Percentiles rank a stretch among this genome's conserved stretches.
These are phyloP conservation scores for Talinum fruticosum DNA, from an alignment of 148 eudicot genomes.

Conservation along the genomic window DNA sequence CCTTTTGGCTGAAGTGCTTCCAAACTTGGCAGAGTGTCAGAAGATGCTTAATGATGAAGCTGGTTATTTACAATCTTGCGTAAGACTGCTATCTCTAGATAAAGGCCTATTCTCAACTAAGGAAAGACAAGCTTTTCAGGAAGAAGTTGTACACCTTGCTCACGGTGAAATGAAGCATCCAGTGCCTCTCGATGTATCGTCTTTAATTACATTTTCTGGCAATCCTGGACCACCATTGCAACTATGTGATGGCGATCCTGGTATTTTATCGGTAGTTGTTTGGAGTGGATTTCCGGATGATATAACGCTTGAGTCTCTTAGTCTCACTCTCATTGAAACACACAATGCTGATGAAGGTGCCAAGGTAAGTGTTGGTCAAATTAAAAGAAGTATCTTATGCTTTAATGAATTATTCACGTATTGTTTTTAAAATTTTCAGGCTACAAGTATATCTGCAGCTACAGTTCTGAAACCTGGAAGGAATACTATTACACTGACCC, in stretches of 20 bases:
- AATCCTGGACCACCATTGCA: slow-evolving; percentile 78
- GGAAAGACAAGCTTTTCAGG: slow-evolving; percentile 88
- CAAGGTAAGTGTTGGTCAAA: slow-evolving; percentile 51
- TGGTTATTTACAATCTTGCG: slow-evolving; percentile 89
- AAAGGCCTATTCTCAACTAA: slow-evolving; percentile 71
- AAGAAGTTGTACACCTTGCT: slow-evolving; percentile 78
- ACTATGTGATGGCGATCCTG: slow-evolving; percentile 97
- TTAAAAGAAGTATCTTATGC: background rate
- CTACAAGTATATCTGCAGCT: slow-evolving; percentile 62
- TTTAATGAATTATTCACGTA: slow-evolving; percentile 14
- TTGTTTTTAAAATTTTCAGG: slow-evolving; percentile 38
- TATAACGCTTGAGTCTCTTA: slow-evolving; percentile 88
- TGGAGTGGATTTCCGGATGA: slow-evolving; percentile 99
- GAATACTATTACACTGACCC: slow-evolving; percentile 65
- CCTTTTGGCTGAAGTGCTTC: slow-evolving; percentile 92
- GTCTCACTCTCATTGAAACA: slow-evolving; percentile 79
- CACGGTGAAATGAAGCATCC: slow-evolving; percentile 92
- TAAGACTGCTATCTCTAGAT: slow-evolving; percentile 83
- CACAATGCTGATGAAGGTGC: slow-evolving; percentile 91
- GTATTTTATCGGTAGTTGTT: slow-evolving; percentile 64
- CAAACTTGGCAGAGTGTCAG: slow-evolving; percentile 93
- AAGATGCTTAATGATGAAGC: slow-evolving; percentile 88
- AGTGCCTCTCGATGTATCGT: slow-evolving; percentile 92
- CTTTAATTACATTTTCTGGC: slow-evolving; percentile 88
- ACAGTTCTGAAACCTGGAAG: slow-evolving; percentile 82